Percentiles rank a stretch among this genome's conserved stretches.
phyloP scores from a whole-genome alignment of 2,329 filamentous ascomycete genomes.

The Arthrobotrys conoides region DNA sequence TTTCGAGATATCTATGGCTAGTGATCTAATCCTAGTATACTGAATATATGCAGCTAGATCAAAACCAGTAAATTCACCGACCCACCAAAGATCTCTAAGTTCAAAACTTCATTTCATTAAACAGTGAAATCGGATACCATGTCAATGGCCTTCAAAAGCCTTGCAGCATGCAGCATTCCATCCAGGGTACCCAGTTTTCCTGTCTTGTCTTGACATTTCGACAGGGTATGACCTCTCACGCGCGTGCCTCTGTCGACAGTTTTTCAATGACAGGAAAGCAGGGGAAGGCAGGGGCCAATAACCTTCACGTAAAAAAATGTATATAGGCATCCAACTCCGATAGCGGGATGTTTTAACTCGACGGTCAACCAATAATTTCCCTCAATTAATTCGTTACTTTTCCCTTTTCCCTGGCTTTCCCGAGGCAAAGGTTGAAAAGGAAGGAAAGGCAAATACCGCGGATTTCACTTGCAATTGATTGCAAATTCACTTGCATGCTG shows the following conservation, averaged over 20 bases:
- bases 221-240: not conserved
- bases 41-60: not conserved
- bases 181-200: not conserved
- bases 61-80: not conserved
- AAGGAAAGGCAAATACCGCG: not conserved
- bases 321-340: slow-evolving; percentile 28
- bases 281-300: not conserved
- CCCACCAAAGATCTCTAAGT: no score
- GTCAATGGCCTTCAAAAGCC: not conserved
- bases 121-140: not conserved
- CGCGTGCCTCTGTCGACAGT: not conserved
- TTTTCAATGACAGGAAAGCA: not conserved
- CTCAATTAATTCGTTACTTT: not conserved
- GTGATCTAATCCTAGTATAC: not conserved
- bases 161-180: not conserved
- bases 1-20: not conserved
- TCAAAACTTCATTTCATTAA: not conserved
- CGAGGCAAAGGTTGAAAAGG: not conserved
- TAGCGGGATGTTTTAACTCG: slow-evolving; percentile 4
- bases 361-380: not conserved
- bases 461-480: not conserved
- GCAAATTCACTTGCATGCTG: not conserved
- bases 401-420: not conserved
- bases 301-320: not conserved
- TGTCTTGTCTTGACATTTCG: not conserved